phyloP scores from a whole-genome alignment of 768 basidiomycete genomes.

The Podaxis carcinomalis region DNA sequence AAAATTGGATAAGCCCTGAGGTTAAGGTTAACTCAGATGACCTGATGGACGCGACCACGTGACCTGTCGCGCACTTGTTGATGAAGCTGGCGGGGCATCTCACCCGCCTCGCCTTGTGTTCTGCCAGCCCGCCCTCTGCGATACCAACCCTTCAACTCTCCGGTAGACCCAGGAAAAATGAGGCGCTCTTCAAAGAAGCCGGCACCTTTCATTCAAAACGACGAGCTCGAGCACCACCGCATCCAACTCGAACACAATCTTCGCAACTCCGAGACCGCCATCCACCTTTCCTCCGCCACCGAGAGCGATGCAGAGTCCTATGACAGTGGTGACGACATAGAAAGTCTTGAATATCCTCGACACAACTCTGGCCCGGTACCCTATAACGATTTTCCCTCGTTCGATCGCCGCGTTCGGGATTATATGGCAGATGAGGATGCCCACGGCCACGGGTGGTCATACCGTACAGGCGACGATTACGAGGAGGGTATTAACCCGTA shows the following conservation, averaged over 20 bases:
- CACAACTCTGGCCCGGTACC: slow-evolving; percentile 57
- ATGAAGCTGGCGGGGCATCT: slow-evolving; percentile 6
- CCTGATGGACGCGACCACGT: slow-evolving; percentile 21
- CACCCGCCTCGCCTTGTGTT: slow-evolving; percentile 12
- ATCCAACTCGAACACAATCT: slow-evolving; percentile 79
- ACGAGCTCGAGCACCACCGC: slow-evolving; percentile 72
- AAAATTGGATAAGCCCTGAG: slow-evolving; percentile 3
- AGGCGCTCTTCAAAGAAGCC: slow-evolving; percentile 22
- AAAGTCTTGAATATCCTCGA: slow-evolving; percentile 67
- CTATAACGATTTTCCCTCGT: slow-evolving; percentile 57
- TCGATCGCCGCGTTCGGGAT: slow-evolving; percentile 53
- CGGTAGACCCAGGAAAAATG: slow-evolving; percentile 22
- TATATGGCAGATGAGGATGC: slow-evolving; percentile 48
- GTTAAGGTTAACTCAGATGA: slow-evolving; percentile 6
- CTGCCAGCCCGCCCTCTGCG: slow-evolving; percentile 16
- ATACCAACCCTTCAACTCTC: slow-evolving; percentile 18
- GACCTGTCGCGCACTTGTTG: slow-evolving; percentile 24
- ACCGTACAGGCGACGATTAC: slow-evolving; percentile 45
- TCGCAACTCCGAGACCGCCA: slow-evolving; percentile 66
- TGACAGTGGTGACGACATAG: slow-evolving; percentile 29
- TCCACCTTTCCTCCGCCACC: slow-evolving; percentile 58
- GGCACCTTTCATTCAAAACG: slow-evolving; percentile 48
- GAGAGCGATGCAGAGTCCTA: slow-evolving; percentile 23
- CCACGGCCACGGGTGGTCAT: slow-evolving; percentile 53
- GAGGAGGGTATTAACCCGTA: slow-evolving; percentile 69